phyloP scores from a whole-genome alignment of 805 yeast genomes.

The Jamesozyma rosinii region DNA sequence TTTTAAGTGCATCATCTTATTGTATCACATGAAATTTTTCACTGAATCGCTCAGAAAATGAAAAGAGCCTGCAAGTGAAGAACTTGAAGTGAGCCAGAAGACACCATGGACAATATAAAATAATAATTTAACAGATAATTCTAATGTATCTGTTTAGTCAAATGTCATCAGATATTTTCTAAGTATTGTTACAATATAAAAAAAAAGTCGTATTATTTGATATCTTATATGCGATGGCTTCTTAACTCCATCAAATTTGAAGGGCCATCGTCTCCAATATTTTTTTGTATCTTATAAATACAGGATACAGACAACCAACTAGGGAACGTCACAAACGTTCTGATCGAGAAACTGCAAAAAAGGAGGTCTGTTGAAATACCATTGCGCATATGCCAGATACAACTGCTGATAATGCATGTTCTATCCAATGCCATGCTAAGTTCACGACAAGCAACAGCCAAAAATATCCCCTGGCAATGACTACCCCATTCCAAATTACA shows the following conservation, averaged over 20 bases:
- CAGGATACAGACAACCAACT: neutral
- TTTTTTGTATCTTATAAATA: too few species aligned
- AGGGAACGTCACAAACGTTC: neutral
- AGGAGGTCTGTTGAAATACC: neutral
- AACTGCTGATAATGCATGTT: neutral
- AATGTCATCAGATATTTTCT: too few species aligned
- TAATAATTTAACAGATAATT: too few species aligned
- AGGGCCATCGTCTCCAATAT: too few species aligned
- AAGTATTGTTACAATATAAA: too few species aligned
- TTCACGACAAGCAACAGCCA: slow-evolving; percentile 17
- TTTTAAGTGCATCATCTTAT: neutral
- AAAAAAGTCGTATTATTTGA: too few species aligned
- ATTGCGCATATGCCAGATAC: neutral
- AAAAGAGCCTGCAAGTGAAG: too few species aligned
- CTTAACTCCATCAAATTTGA: too few species aligned
- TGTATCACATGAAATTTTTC: neutral
- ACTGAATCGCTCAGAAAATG: neutral
- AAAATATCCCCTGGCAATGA: slow-evolving; percentile 15
- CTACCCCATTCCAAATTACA: slow-evolving; percentile 17
- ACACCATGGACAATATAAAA: too few species aligned
- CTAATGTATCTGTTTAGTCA: too few species aligned
- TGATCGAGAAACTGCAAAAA: neutral
- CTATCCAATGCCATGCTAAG: slow-evolving; percentile 7
- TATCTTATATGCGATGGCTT: too few species aligned
- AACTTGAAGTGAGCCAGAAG: too few species aligned